phyloP scores from a whole-genome alignment of 164 flowering plant genomes.

The Liriodendron chinense region DNA sequence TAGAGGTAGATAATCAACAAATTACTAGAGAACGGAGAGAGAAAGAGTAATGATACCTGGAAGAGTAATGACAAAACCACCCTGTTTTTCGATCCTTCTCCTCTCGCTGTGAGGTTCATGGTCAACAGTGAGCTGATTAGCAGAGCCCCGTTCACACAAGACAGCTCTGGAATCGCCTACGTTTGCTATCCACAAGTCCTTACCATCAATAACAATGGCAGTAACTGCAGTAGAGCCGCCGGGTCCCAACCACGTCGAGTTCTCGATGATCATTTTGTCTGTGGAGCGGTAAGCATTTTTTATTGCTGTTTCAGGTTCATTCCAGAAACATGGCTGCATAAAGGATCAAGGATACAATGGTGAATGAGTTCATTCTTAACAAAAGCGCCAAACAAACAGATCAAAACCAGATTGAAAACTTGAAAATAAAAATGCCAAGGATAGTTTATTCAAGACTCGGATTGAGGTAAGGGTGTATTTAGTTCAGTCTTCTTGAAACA shows the following conservation, averaged over 20 bases:
- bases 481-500: background rate
- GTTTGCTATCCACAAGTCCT: constrained; percentile 58
- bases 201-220: constrained; percentile 64
- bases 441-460: background rate
- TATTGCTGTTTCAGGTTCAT: constrained; percentile 48
- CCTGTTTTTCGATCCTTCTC: constrained; percentile 51
- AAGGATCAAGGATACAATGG: background rate
- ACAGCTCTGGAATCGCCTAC: constrained; percentile 75
- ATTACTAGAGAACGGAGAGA: background rate
- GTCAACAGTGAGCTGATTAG: constrained; percentile 59
- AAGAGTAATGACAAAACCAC: constrained; percentile 61
- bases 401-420: background rate
- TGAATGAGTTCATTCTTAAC: background rate
- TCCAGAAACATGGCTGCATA: constrained; percentile 60
- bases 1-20: too few relatives aligned
- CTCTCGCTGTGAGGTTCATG: constrained; percentile 66
- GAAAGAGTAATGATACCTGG: constrained; percentile 37
- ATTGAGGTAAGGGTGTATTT: background rate
- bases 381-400: background rate
- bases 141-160: constrained; percentile 42
- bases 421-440: background rate
- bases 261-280: constrained; percentile 50
- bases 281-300: constrained; percentile 53
- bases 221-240: constrained; percentile 85
- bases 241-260: constrained; percentile 44